A percentile compares a stretch with the other conserved stretches of the same genome.
Conservation (phyloP, 768 basidiomycete genomes). For the Russula ochroleuca region DNA sequence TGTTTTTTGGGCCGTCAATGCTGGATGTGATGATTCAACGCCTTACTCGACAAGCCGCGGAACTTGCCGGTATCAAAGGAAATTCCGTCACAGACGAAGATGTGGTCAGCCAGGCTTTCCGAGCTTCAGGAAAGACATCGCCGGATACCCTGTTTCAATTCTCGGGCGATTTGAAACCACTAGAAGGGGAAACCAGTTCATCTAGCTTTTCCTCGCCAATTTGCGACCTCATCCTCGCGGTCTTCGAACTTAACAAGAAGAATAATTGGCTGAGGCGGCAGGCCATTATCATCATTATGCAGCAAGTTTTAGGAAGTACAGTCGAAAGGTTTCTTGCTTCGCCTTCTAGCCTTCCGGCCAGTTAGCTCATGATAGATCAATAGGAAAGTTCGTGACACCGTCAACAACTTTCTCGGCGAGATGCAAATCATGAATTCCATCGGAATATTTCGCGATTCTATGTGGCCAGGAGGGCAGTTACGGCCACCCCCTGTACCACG, state of each 20-base stretch:
- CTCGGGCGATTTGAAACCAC: slow-evolving; percentile 70
- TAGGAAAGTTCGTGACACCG: slow-evolving; percentile 85
- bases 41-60: slow-evolving; percentile 83
- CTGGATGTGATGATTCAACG: slow-evolving; percentile 91
- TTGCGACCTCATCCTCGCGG: slow-evolving; percentile 85
- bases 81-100: slow-evolving; percentile 80
- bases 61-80: slow-evolving; percentile 79
- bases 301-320: slow-evolving; percentile 92
- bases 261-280: slow-evolving; percentile 96
- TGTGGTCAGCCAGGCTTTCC: slow-evolving; percentile 73
- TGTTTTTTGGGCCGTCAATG: slow-evolving; percentile 95
- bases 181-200: slow-evolving; percentile 84
- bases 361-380: neutral
- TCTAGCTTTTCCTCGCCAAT: slow-evolving; percentile 92
- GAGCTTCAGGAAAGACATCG: slow-evolving; percentile 58
- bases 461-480: slow-evolving; percentile 86
- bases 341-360: neutral
- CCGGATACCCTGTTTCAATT: slow-evolving; percentile 68
- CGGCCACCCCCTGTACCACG: slow-evolving; percentile 59
- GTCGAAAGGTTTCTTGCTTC: slow-evolving; percentile 70
- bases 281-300: slow-evolving; percentile 93
- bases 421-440: slow-evolving; percentile 65
- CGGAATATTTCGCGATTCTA: slow-evolving; percentile 57
- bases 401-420: slow-evolving; percentile 62
- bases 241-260: slow-evolving; percentile 93